phyloP scores from a whole-genome alignment of 2,329 filamentous ascomycete genomes.

The Nemania sp. region DNA sequence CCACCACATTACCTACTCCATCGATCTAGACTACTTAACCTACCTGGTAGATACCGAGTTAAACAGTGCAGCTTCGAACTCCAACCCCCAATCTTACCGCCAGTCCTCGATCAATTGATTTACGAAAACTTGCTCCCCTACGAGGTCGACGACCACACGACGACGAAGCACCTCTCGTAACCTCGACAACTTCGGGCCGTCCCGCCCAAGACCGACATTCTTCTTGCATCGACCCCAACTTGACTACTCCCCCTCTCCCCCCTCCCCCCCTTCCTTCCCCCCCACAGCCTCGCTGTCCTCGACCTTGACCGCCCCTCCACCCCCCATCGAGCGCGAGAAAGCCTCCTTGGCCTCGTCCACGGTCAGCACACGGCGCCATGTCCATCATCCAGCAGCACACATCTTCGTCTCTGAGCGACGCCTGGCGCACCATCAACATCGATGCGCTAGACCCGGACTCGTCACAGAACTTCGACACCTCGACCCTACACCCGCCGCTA shows the following conservation, averaged over 20 bases:
- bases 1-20: not conserved
- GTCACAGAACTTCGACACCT: slow-evolving; percentile 86
- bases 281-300: slow-evolving; percentile 12
- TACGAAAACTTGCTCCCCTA: not conserved
- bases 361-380: slow-evolving; percentile 48
- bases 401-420: slow-evolving; percentile 62
- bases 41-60: not conserved
- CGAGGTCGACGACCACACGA: not conserved
- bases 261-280: not conserved
- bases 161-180: not conserved
- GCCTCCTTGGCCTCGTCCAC: not conserved
- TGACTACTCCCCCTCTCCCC: not conserved
- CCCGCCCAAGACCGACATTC: slow-evolving; percentile 7
- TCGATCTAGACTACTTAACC: not conserved
- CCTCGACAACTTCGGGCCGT: slow-evolving; percentile 6
- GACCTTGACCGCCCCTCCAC: not conserved
- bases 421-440: slow-evolving; percentile 90
- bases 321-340: not conserved
- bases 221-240: slow-evolving; percentile 21
- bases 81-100: not conserved
- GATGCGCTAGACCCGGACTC: slow-evolving; percentile 90
- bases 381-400: slow-evolving; percentile 71
- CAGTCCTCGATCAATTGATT: slow-evolving; percentile 1
- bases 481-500: slow-evolving; percentile 77
- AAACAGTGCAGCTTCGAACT: slow-evolving; percentile 12